These are phyloP conservation scores for Bruguiera hainesii DNA, from an alignment of 441 rosid genomes.

Conservation along the genomic window DNA sequence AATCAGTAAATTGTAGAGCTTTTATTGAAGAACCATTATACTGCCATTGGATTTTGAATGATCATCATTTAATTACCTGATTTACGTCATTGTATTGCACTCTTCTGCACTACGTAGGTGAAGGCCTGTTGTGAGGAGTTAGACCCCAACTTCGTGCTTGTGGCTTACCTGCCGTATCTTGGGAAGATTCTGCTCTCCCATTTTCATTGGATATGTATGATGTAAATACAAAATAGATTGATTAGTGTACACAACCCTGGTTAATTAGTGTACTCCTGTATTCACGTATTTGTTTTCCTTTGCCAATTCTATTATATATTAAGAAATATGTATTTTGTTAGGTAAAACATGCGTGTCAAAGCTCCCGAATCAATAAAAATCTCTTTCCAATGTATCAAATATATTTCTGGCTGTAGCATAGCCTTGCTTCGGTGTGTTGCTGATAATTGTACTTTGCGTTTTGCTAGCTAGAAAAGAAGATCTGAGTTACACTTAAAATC, in stretches of 20 bases:
- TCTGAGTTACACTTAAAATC: no score
- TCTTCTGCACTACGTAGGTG: conserved; percentile 20
- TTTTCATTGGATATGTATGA: conserved; percentile 10
- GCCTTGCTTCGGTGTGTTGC: no score
- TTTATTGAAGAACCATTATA: conserved; percentile 1
- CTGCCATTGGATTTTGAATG: conserved; percentile 8
- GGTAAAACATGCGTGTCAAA: neutral
- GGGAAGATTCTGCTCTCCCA: conserved; percentile 4
- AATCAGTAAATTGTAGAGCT: conserved; percentile 15
- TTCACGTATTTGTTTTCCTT: conserved; percentile 4
- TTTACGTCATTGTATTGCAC: conserved; percentile 10
- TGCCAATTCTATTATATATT: conserved; percentile 3
- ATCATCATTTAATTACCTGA: conserved; percentile 15
- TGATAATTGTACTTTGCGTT: no score
- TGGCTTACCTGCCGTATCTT: conserved; percentile 8
- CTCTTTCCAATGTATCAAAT: neutral
- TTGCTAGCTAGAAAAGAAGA: no score
- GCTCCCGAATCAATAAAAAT: conserved; percentile 1
- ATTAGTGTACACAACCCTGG: conserved; percentile 18
- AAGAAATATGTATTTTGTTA: conserved; percentile 12
- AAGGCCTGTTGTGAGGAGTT: conserved; percentile 17
- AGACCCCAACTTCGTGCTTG: conserved; percentile 15
- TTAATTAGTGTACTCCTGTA: conserved; percentile 13
- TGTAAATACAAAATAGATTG: conserved; percentile 22
- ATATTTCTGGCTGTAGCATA: neutral